These are phyloP conservation scores for Cytospora piceicola DNA, from an alignment of 2,329 filamentous ascomycete species.

Conservation along the genomic window DNA sequence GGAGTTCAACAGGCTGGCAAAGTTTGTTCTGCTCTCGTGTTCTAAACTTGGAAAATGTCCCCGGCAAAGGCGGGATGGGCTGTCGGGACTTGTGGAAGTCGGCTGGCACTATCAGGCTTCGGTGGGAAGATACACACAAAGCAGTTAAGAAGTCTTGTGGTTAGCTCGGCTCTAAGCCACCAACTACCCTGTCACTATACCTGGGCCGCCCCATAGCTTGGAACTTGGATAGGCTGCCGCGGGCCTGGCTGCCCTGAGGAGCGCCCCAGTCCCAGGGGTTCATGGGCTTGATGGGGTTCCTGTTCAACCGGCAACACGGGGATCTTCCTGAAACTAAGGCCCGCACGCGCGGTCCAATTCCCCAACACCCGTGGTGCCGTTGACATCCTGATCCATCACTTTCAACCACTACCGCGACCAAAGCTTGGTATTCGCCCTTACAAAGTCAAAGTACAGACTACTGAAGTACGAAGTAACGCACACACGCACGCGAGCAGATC, in stretches of 20 bases:
- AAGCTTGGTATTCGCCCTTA: conserved; percentile 1
- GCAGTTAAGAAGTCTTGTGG: not conserved
- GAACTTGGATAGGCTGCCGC: not conserved
- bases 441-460: too few relatives aligned
- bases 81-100: not conserved
- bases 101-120: not conserved
- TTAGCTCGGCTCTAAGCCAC: not conserved
- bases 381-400: not conserved
- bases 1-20: conserved; percentile 1
- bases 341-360: conserved; percentile 1
- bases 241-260: not conserved
- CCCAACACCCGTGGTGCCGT: not conserved
- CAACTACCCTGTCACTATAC: not conserved
- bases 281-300: not conserved
- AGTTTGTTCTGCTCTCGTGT: not conserved
- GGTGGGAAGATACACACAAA: not conserved
- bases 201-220: too few relatives aligned
- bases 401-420: not conserved
- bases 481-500: conserved; percentile 2
- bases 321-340: conserved; percentile 3
- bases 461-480: not conserved
- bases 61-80: not conserved
- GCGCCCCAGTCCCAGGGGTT: not conserved
- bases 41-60: not conserved
- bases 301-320: not conserved